Evolutionary conservation across 2,329 filamentous ascomycete genomes (phyloP).

Genomic region (Aspergillus phoenicis): DNA sequence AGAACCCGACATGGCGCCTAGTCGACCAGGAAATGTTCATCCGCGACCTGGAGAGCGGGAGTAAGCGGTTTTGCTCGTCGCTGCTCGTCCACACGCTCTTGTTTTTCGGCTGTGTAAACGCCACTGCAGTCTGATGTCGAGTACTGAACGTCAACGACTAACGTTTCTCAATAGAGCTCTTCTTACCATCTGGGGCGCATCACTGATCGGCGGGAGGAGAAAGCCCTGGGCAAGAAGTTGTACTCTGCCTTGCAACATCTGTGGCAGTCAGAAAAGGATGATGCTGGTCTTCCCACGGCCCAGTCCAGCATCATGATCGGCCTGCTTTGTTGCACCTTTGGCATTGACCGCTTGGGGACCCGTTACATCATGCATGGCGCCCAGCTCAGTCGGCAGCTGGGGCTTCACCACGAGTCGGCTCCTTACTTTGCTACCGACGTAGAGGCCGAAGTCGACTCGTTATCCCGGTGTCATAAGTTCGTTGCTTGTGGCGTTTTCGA

Average conservation of each 20-base stretch:
- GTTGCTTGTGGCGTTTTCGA: constrained; percentile 29
- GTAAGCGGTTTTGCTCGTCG: constrained; percentile 23
- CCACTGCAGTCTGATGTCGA: not conserved
- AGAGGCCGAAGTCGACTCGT: constrained; percentile 3
- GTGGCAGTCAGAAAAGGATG: constrained; percentile 22
- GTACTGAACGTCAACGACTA: not conserved
- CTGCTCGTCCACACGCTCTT: constrained; percentile 24
- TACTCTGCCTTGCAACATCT: constrained; percentile 25
- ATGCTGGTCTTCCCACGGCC: constrained; percentile 18
- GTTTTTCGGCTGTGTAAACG: constrained; percentile 27
- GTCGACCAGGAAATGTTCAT: constrained; percentile 25
- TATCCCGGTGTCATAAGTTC: constrained; percentile 22
- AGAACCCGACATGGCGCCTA: constrained; percentile 30
- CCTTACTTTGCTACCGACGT: constrained; percentile 14
- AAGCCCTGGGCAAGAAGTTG: constrained; percentile 22
- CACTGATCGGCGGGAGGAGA: constrained; percentile 28
- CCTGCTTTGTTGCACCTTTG: constrained; percentile 29
- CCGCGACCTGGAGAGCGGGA: constrained; percentile 22
- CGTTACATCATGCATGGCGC: constrained; percentile 27
- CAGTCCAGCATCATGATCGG: constrained; percentile 29
- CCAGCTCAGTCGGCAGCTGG: constrained; percentile 13
- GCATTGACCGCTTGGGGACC: constrained; percentile 27
- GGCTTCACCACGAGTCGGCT: constrained; percentile 14
- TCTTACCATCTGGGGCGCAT: constrained; percentile 27
- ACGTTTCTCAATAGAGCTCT: constrained; percentile 21